Evolutionary conservation across 306 rosid species (phyloP).

Genomic region (Cyamopsis tetragonoloba): DNA sequence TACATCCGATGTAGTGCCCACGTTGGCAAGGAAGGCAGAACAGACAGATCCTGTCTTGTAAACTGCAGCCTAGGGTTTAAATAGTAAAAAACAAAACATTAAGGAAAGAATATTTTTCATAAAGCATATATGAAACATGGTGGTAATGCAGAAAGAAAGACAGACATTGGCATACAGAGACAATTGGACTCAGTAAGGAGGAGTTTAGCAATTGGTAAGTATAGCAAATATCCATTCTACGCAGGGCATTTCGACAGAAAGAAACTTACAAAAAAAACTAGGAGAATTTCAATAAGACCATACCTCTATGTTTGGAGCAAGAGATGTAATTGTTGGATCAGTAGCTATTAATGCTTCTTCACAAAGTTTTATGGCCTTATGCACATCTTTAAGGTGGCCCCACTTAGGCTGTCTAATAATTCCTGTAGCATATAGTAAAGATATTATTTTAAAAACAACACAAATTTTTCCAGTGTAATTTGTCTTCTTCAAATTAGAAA

Average conservation of each 20-base stretch:
- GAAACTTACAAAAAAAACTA: constrained; percentile 9
- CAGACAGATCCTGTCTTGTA: constrained; percentile 71
- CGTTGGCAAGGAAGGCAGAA: constrained; percentile 88
- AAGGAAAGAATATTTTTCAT: neutral
- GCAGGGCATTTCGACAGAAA: neutral
- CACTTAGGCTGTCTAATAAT: constrained; percentile 85
- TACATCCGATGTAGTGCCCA: constrained; percentile 56
- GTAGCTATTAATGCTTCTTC: constrained; percentile 79
- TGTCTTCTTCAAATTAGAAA: neutral
- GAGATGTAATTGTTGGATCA: constrained; percentile 73
- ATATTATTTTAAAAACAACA: neutral
- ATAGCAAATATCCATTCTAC: neutral
- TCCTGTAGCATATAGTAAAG: constrained; percentile 49
- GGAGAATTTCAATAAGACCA: constrained; percentile 13
- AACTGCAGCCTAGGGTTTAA: constrained; percentile 67
- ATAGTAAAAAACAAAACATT: constrained; percentile 12
- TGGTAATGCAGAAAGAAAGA: neutral
- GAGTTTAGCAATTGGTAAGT: neutral
- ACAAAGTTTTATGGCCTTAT: constrained; percentile 82
- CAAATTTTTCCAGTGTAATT: neutral
- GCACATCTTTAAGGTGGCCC: constrained; percentile 96
- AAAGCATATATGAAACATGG: constrained; percentile 1
- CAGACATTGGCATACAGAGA: constrained; percentile 4
- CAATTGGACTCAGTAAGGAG: constrained; percentile 1
- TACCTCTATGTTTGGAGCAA: constrained; percentile 82